Evolutionary conservation across 331 rosid species (phyloP), one percentile per base, ranked within the genome.

Genomic region (Pyracantha coccinea): DNA sequence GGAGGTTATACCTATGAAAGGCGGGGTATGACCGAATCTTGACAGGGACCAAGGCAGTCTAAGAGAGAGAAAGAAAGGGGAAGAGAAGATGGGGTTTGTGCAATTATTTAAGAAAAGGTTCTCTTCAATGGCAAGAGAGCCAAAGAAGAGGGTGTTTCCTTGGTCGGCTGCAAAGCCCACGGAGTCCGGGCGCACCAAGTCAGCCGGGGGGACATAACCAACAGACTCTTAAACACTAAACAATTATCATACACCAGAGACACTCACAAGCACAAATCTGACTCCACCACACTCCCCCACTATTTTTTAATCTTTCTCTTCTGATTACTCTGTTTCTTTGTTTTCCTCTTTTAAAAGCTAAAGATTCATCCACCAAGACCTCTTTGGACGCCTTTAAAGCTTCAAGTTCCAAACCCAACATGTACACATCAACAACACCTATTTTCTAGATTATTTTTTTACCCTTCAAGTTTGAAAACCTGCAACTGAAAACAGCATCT

Each of bases 401-500:
- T 84, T 79, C 86, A 92, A 88, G 85, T 85, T 85, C 90, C 94
- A 87, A 88, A 78, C 85, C 81, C 83, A 82, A 74, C 86, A 86
- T 78, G 78, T 66, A 74, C 67, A 67, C 79, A 72, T 83, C 77
- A 68, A 69, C 4, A 50, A 65, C 54, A 80, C 53, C 32, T 63
- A 60, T 55, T 60, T 68, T 38, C 71, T 35, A 29, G 12, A 32
- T 74, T 67, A 59, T 53, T 70, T 64, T 80, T 78, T 66, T 68
- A 84, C 88, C 83, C 86, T 86, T 86, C 81, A 80, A 89, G 81
- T 88, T 87, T 65, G 87, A 84, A 83, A 88, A 79, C 84, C 94
- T 91, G 91, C 91, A 93, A 94, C 92, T 33, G 89, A 82, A 91
- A 92, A 94, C 97, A 94, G 97, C 99, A 92, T 90, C 93, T 95